Conservation (phyloP, 2,329 filamentous ascomycete genomes). For the Apiospora marii region DNA sequence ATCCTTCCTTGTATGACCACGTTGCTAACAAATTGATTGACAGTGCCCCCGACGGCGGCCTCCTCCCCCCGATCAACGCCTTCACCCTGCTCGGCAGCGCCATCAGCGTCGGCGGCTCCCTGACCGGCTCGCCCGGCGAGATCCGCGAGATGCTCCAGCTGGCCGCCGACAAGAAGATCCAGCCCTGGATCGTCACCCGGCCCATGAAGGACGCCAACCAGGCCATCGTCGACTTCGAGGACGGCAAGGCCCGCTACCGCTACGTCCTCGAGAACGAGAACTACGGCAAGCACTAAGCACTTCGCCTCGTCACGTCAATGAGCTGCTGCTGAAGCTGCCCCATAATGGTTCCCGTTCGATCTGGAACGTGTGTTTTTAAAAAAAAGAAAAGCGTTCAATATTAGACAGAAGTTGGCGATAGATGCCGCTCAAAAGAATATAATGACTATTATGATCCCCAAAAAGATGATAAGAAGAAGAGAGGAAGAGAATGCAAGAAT, state of each 20-base stretch:
- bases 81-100: conserved; percentile 66
- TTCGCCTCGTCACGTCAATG: too few relatives aligned
- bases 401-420: background rate
- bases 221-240: conserved; percentile 63
- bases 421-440: background rate
- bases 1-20: background rate
- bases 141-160: conserved; percentile 69
- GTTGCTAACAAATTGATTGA: background rate
- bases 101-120: conserved; percentile 56
- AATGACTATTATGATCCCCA: conserved; percentile 21
- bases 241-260: conserved; percentile 60
- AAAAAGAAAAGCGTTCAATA: background rate
- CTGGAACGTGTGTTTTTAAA: too few relatives aligned
- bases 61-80: conserved; percentile 55
- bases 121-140: conserved; percentile 61
- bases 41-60: conserved; percentile 64
- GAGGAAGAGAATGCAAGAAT: background rate
- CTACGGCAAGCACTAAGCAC: conserved; percentile 40
- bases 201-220: conserved; percentile 66
- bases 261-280: conserved; percentile 57
- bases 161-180: conserved; percentile 64
- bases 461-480: background rate
- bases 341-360: too few relatives aligned
- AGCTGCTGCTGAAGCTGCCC: too few relatives aligned
- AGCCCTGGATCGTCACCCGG: conserved; percentile 63